Base-by-base conservation (phyloP, 495 filamentous ascomycete genomes). In the Tuber brumale region DNA sequence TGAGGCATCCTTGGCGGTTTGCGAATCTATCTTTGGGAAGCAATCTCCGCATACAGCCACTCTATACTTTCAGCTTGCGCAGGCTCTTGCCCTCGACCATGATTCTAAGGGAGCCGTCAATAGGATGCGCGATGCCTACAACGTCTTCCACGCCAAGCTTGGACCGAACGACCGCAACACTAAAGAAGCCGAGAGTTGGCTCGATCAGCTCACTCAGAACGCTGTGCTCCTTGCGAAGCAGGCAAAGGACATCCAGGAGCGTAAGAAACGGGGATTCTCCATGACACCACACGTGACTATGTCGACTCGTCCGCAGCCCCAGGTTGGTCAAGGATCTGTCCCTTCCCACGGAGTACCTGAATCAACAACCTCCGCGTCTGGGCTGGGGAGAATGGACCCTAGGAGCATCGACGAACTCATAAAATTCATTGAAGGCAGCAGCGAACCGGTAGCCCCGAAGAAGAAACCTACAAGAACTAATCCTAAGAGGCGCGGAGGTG, bases 121-220 rank as follows among this genome's bases (percentile, higher is more conserved):
- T 81, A 90, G 91, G 83, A 99, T 99, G 96, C 90, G 92, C 44
- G 94, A 97, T 81, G 94, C 93, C 69, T 96, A 94, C 86, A 95
- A 92, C 85, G 96, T 98, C 84, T 99, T 99, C 90, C 89, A 92
- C 70, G 85, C 85, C 70, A 88, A 93, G 80, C 89, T 98, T 0
- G 96, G 96, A 43, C 86, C 92, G 16, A 90, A 96, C 27, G 93
- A 97, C 84, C 91, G 92, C 80, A 97, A 98, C 86, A 99, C 96
- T 76, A 95, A 95, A 86, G 94, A 97, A 84, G 92, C 92, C 31
- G 91, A 94, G 86, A 92, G 88, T 74, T 98, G 95, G 96, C 89
- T 98, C n/a, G 93, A 95, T 83, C 94, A 97, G 85, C 89, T 99
- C 69, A 97, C 94, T 0, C 91, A 93, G 83, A 97, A 95, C 79